phyloP scores from a whole-genome alignment of 176 grass and related monocot genomes.

The Oryza punctata region DNA sequence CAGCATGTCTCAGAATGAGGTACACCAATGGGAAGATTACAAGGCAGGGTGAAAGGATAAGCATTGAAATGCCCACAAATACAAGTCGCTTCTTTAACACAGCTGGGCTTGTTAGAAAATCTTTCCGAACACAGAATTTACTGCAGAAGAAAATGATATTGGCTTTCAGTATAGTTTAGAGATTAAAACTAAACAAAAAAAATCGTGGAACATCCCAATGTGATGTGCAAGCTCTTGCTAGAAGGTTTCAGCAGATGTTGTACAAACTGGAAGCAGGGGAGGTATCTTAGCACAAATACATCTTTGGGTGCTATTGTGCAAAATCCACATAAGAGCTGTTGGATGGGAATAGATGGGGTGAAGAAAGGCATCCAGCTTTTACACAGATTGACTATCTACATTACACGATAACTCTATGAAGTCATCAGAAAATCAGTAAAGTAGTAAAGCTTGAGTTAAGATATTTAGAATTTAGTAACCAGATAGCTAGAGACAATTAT shows the following conservation, averaged over 20 bases:
- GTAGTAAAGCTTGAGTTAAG: background rate
- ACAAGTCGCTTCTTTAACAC: conserved; percentile 76
- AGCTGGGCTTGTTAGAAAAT: conserved; percentile 77
- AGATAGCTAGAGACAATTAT: background rate
- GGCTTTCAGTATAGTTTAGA: conserved; percentile 11
- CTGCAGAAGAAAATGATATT: conserved; percentile 51
- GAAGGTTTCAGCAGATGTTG: background rate
- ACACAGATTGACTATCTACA: conserved; percentile 11
- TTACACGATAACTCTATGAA: background rate
- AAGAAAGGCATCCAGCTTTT: background rate
- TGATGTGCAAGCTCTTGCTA: conserved; percentile 29
- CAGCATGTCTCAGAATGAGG: conserved; percentile 88
- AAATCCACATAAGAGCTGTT: background rate
- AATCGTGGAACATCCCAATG: background rate
- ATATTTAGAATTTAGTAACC: background rate
- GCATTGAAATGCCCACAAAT: conserved; percentile 80
- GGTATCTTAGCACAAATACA: background rate
- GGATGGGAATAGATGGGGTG: background rate
- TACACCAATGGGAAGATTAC: conserved; percentile 95
- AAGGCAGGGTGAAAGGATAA: conserved; percentile 86
- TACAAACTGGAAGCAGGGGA: conserved; percentile 6
- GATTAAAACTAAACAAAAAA: conserved; percentile 17
- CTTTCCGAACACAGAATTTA: conserved; percentile 90
- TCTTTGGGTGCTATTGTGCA: background rate
- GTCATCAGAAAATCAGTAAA: conserved; percentile 3